These are phyloP conservation scores for Syncephalis plumigaleata DNA, from an alignment of 371 early-diverging fungal species.

Conservation along the genomic window DNA sequence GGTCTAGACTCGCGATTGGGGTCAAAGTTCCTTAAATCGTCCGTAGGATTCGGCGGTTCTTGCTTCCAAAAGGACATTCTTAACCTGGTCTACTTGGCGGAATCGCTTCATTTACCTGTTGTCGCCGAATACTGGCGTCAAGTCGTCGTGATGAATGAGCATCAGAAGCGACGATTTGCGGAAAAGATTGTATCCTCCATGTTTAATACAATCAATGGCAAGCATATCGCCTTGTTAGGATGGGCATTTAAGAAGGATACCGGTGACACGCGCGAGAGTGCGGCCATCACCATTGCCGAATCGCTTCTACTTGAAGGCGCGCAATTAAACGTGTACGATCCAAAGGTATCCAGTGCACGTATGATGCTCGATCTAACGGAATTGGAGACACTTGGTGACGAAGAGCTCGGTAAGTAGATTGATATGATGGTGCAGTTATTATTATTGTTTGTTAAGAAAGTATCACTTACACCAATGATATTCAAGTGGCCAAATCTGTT, in stretches of 20 bases:
- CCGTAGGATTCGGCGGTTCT: slow-evolving; percentile 88
- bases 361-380: slow-evolving; percentile 64
- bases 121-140: slow-evolving; percentile 91
- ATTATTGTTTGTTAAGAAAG: not conserved
- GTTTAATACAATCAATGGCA: slow-evolving; percentile 74
- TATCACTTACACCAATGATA: not conserved
- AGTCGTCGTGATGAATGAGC: slow-evolving; percentile 83
- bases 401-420: slow-evolving; percentile 20
- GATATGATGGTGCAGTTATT: too few relatives aligned
- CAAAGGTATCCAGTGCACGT: slow-evolving; percentile 70
- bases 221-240: slow-evolving; percentile 70
- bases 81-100: slow-evolving; percentile 76
- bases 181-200: slow-evolving; percentile 39
- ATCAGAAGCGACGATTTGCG: slow-evolving; percentile 80
- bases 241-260: slow-evolving; percentile 96
- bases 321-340: slow-evolving; percentile 71
- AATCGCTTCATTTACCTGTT: slow-evolving; percentile 69
- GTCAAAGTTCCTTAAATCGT: slow-evolving; percentile 79
- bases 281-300: slow-evolving; percentile 72
- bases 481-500: slow-evolving; percentile 37
- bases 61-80: slow-evolving; percentile 95
- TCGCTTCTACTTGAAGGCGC: slow-evolving; percentile 71
- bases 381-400: slow-evolving; percentile 43
- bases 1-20: slow-evolving; percentile 83
- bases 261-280: slow-evolving; percentile 87